Evolutionary conservation across 176 grass and related monocot species (phyloP).

Genomic region (Panicum miliaceum): DNA sequence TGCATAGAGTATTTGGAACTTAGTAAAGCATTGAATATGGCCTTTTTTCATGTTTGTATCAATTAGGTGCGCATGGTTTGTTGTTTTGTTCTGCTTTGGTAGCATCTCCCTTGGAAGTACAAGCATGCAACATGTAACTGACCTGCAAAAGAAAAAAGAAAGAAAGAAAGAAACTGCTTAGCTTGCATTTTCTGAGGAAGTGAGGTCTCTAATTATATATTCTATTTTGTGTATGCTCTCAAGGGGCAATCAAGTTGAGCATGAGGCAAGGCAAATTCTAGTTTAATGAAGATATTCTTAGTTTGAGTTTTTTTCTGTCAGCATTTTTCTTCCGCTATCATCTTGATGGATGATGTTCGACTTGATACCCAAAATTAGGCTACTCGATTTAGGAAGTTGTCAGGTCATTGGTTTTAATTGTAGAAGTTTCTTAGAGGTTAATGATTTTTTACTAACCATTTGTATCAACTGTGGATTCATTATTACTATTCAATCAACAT

Average conservation of each 20-base stretch:
- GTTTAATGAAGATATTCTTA: slow-evolving; percentile 14
- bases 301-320: background rate
- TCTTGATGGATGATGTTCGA: slow-evolving; percentile 14
- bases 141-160: background rate
- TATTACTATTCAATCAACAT: slow-evolving; percentile 26
- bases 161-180: background rate
- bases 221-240: background rate
- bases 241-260: background rate
- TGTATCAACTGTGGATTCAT: background rate
- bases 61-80: background rate
- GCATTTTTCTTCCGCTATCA: background rate
- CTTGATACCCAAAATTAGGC: slow-evolving; percentile 5
- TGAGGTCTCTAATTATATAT: background rate
- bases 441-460: slow-evolving; percentile 5
- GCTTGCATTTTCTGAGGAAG: background rate
- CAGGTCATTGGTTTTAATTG: background rate
- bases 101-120: background rate
- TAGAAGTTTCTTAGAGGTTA: slow-evolving; percentile 2
- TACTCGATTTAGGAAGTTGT: background rate
- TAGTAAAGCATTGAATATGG: background rate
- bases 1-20: background rate
- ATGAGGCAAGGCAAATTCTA: background rate
- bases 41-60: background rate
- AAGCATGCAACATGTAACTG: slow-evolving; percentile 22
- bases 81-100: background rate